Evolutionary conservation across 2,329 filamentous ascomycete species (phyloP).

Genomic region (Hymenoscyphus occultus): DNA sequence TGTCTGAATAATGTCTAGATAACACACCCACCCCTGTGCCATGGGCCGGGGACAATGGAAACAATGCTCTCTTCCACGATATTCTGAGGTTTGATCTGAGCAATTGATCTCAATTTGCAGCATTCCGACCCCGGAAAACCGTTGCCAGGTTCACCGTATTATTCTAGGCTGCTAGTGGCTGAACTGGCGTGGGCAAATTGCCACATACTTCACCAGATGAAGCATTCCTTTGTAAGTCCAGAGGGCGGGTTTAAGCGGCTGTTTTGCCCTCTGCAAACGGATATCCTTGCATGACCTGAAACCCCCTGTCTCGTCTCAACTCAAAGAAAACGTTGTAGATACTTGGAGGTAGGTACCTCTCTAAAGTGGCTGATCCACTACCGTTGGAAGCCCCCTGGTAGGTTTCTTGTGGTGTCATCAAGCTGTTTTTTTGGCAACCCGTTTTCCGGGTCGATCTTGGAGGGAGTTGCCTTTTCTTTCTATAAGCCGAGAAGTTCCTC

Average conservation of each 20-base stretch:
- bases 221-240: constrained; percentile 32
- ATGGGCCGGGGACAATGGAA: constrained; percentile 9
- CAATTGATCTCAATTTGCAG: constrained; percentile 10
- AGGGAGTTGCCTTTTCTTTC: constrained; percentile 20
- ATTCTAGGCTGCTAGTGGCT: constrained; percentile 13
- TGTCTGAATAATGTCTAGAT: constrained; percentile 14
- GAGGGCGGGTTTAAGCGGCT: constrained; percentile 20
- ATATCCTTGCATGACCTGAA: constrained; percentile 28
- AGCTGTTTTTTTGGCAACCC: constrained; percentile 11
- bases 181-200: constrained; percentile 15
- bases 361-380: constrained; percentile 23
- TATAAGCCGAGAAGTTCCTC: constrained; percentile 33
- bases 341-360: constrained; percentile 19
- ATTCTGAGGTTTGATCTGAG: constrained; percentile 3
- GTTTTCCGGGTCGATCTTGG: constrained; percentile 12
- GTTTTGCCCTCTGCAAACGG: constrained; percentile 16
- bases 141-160: constrained; percentile 11
- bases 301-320: constrained; percentile 23
- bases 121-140: constrained; percentile 7
- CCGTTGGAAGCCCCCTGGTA: constrained; percentile 27
- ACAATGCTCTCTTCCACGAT: constrained; percentile 8
- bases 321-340: constrained; percentile 12
- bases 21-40: constrained; percentile 6
- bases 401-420: constrained; percentile 16
- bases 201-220: constrained; percentile 32